Conservation (phyloP, 768 basidiomycete species). For the Kwoniella dejecticola region DNA sequence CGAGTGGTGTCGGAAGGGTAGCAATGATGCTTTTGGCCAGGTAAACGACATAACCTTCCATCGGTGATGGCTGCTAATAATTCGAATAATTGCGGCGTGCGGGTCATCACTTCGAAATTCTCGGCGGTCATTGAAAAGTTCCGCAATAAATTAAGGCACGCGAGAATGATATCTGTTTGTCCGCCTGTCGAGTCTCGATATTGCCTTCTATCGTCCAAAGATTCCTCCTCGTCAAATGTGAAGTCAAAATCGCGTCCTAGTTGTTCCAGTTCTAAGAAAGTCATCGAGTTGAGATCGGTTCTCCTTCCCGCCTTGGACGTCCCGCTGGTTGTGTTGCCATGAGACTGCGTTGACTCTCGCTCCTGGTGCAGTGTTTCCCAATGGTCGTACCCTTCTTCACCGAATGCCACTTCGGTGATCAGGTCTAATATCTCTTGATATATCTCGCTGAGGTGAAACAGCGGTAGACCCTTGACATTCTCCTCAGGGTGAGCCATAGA, state of each 20-base stretch:
- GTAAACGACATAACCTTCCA: conserved; percentile 51
- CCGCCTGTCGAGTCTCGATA: conserved; percentile 63
- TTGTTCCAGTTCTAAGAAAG: conserved; percentile 65
- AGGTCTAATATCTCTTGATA: conserved; percentile 85
- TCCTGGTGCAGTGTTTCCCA: conserved; percentile 43
- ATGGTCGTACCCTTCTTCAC: conserved; percentile 47
- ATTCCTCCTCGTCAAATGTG: conserved; percentile 55
- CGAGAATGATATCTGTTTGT: conserved; percentile 68
- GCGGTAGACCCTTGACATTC: conserved; percentile 53
- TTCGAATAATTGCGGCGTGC: conserved; percentile 67
- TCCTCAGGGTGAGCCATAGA: conserved; percentile 52
- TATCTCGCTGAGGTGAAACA: conserved; percentile 74
- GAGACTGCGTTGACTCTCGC: not conserved
- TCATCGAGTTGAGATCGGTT: conserved; percentile 63
- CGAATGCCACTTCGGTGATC: conserved; percentile 77
- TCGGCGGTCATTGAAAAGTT: conserved; percentile 77
- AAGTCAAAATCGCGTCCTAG: conserved; percentile 60
- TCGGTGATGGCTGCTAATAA: conserved; percentile 70
- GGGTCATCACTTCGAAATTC: conserved; percentile 69
- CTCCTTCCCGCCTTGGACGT: not conserved
- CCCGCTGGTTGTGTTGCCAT: not conserved
- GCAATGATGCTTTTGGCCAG: conserved; percentile 12
- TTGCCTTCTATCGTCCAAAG: not conserved
- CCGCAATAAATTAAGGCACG: conserved; percentile 76
- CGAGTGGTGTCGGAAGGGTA: conserved; percentile 47